phyloP scores from a whole-genome alignment of 306 rosid genomes.

The Vigna mungo region DNA sequence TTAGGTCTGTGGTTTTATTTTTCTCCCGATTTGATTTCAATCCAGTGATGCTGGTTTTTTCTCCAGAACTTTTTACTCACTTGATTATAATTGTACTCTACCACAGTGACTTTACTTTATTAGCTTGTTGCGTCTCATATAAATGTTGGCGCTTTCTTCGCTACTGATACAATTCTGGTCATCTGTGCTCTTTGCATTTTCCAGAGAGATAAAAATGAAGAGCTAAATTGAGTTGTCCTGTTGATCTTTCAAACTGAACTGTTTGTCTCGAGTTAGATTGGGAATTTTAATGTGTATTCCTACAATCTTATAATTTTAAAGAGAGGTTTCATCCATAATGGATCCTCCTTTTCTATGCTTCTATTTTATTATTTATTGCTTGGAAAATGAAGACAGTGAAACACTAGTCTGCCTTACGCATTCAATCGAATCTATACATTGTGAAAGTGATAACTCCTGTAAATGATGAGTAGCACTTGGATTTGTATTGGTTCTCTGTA shows the following conservation, averaged over 20 bases:
- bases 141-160: background rate
- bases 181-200: background rate
- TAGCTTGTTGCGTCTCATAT: conserved; percentile 1
- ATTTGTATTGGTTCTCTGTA: conserved; percentile 22
- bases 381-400: conserved; percentile 14
- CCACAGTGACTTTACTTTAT: background rate
- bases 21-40: background rate
- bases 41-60: background rate
- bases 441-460: conserved; percentile 1
- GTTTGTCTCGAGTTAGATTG: conserved; percentile 15
- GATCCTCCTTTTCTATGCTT: conserved; percentile 16
- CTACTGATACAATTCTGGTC: background rate
- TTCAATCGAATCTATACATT: conserved; percentile 8
- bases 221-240: background rate
- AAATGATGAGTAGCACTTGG: conserved; percentile 11
- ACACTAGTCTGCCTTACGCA: background rate
- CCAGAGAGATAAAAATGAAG: background rate
- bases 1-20: conserved; percentile 2
- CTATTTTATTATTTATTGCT: background rate
- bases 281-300: background rate
- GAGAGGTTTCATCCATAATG: background rate
- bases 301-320: background rate
- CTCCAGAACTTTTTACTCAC: background rate
- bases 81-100: conserved; percentile 14
- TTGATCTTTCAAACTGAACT: conserved; percentile 12